These are phyloP conservation scores for Dendrostoma leiphaemia DNA, from an alignment of 2,329 filamentous ascomycete genomes.

Conservation along the genomic window DNA sequence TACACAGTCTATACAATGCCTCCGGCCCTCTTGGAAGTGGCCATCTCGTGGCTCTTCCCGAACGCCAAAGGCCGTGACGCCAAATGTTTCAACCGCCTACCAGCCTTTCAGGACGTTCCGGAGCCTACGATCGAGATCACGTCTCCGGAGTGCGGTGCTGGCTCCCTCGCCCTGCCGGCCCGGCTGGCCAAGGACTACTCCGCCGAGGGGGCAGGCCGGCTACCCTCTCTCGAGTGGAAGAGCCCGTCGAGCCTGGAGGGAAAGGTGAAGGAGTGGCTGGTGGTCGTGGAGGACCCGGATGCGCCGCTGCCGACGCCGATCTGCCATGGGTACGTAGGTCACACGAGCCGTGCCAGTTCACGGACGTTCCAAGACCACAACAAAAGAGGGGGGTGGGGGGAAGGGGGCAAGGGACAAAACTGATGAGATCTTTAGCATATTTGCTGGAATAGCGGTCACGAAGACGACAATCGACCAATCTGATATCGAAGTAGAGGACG, in stretches of 20 bases:
- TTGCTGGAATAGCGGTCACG: constrained; percentile 36
- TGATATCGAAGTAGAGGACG: constrained; percentile 36
- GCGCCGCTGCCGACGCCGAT: constrained; percentile 42
- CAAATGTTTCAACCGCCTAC: constrained; percentile 34
- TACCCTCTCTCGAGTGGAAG: constrained; percentile 42
- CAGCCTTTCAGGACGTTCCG: constrained; percentile 32
- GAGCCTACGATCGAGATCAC: constrained; percentile 36
- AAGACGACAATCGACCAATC: constrained; percentile 31
- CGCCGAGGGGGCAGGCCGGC: constrained; percentile 34
- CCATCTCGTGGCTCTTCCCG: constrained; percentile 38
- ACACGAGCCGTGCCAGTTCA: neutral
- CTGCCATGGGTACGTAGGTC: constrained; percentile 42
- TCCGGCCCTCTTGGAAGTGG: constrained; percentile 29
- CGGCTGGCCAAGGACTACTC: constrained; percentile 37
- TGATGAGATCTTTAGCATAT: constrained; percentile 28
- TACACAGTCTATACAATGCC: neutral
- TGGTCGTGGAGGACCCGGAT: constrained; percentile 47
- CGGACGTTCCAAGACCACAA: too few species aligned
- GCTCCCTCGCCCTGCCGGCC: constrained; percentile 24
- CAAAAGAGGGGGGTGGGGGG: too few species aligned
- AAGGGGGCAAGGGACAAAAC: too few species aligned
- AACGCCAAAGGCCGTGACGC: constrained; percentile 35
- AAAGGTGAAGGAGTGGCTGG: constrained; percentile 41
- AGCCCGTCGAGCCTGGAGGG: constrained; percentile 25
- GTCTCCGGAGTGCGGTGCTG: constrained; percentile 39